Evolutionary conservation across 352 stramenopile genomes (phyloP).

Genomic region (Phytopythium ostracodes): DNA sequence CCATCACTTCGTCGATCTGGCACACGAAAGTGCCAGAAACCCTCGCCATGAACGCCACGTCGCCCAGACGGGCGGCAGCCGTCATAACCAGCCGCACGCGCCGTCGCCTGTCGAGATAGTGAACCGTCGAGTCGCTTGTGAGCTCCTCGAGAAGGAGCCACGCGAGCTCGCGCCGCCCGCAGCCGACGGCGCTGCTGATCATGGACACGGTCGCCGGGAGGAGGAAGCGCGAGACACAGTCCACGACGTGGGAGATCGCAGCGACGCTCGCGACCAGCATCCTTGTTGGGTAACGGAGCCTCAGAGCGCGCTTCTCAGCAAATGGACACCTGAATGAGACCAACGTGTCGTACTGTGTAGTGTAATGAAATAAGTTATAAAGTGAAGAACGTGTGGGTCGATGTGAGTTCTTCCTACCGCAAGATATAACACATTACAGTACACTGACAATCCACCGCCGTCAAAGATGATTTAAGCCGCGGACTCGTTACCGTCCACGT

Average conservation of each 20-base stretch:
- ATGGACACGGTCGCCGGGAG: background rate
- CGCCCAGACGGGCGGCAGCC: background rate
- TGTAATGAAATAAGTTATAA: too few relatives aligned
- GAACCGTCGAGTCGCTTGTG: background rate
- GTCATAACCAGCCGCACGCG: background rate
- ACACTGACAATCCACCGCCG: too few relatives aligned
- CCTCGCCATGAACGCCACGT: background rate
- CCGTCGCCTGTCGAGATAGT: background rate
- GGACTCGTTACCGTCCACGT: too few relatives aligned
- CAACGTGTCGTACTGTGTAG: too few relatives aligned
- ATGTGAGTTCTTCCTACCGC: too few relatives aligned
- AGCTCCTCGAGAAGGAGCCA: background rate
- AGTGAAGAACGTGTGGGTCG: too few relatives aligned
- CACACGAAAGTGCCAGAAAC: background rate
- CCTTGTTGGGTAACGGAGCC: background rate
- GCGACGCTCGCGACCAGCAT: background rate
- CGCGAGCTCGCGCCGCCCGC: background rate
- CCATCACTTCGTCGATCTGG: background rate
- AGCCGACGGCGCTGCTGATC: background rate
- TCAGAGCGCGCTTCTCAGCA: too few relatives aligned
- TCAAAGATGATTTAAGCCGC: too few relatives aligned
- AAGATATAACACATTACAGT: too few relatives aligned
- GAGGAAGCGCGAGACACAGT: background rate
- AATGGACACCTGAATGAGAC: too few relatives aligned
- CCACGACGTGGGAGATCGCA: too few relatives aligned